A percentile compares a stretch with the other conserved stretches of the same genome.
phyloP scores from a whole-genome alignment of 805 yeast species.

The Teunomyces pallodes region DNA sequence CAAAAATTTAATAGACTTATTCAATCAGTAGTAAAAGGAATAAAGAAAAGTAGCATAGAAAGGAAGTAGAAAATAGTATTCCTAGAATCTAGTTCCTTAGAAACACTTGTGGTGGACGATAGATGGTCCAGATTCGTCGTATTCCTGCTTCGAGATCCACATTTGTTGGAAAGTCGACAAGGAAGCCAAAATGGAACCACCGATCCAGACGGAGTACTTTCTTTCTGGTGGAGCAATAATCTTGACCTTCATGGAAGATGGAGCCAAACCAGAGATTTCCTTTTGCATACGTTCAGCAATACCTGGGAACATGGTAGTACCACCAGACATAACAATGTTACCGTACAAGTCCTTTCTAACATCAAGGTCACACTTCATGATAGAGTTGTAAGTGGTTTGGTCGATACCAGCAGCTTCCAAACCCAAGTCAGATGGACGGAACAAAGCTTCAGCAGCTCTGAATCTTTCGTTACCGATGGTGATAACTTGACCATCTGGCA shows the following conservation, averaged over 20 bases:
- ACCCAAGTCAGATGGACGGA: conserved; percentile 93
- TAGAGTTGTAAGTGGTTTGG: conserved; percentile 93
- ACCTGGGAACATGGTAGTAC: conserved; percentile 99
- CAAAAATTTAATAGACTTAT: conserved; percentile 3
- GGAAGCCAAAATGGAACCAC: conserved; percentile 99
- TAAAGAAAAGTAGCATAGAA: conserved; percentile 2
- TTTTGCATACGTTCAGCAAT: conserved; percentile 99
- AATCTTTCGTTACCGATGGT: conserved; percentile 99
- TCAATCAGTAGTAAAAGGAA: conserved; percentile 4
- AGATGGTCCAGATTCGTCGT: conserved; percentile 99
- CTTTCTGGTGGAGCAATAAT: conserved; percentile 99
- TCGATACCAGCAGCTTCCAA: conserved; percentile 98
- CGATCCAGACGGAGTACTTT: conserved; percentile 99
- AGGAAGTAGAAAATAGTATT: conserved; percentile 4
- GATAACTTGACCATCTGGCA: conserved; percentile 99
- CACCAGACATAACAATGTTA: conserved; percentile 99
- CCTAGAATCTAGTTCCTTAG: conserved; percentile 41
- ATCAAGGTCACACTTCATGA: conserved; percentile 98
- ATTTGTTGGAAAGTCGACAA: conserved; percentile 99
- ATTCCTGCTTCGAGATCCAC: conserved; percentile 99
- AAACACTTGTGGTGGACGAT: conserved; percentile 96
- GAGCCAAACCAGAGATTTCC: conserved; percentile 99
- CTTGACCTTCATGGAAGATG: conserved; percentile 99
- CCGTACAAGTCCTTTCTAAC: conserved; percentile 98
- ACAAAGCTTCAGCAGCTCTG: conserved; percentile 99